phyloP scores from a whole-genome alignment of 495 filamentous ascomycete species.

The Rostrohypoxylon terebratum region DNA sequence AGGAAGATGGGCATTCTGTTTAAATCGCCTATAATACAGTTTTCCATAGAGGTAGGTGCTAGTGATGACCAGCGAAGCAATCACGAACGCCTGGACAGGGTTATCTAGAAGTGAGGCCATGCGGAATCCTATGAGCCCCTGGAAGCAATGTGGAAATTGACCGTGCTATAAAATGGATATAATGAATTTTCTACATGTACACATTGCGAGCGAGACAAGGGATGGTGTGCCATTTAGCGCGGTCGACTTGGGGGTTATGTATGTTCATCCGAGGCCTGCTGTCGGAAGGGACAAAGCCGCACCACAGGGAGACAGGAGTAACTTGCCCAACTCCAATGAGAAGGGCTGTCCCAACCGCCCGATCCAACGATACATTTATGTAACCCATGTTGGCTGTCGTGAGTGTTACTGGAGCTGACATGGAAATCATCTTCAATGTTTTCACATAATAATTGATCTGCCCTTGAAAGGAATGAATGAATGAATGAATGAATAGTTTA shows the following conservation, averaged over 20 bases:
- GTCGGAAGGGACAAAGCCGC: no score
- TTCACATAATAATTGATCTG: no score
- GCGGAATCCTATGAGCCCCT: not conserved
- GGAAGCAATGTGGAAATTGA: no score
- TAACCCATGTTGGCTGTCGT: no score
- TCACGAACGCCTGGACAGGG: not conserved
- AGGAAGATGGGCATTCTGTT: not conserved
- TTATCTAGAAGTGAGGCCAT: not conserved
- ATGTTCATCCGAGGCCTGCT: not conserved
- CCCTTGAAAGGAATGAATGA: no score
- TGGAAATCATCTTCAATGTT: no score
- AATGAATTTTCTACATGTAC: not conserved
- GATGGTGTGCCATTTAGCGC: not conserved
- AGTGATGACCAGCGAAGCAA: not conserved
- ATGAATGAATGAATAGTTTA: no score
- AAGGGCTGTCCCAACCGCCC: no score
- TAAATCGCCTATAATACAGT: not conserved
- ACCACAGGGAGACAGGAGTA: no score
- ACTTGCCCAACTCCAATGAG: no score
- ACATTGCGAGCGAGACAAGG: not conserved
- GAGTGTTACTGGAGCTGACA: no score
- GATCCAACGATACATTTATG: no score
- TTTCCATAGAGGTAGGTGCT: not conserved
- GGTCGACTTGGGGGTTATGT: not conserved
- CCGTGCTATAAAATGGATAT: not conserved